Evolutionary conservation across 345 rosid genomes (phyloP), one percentile per base, ranked within the genome.

Genomic region (Iberis pinnata): DNA sequence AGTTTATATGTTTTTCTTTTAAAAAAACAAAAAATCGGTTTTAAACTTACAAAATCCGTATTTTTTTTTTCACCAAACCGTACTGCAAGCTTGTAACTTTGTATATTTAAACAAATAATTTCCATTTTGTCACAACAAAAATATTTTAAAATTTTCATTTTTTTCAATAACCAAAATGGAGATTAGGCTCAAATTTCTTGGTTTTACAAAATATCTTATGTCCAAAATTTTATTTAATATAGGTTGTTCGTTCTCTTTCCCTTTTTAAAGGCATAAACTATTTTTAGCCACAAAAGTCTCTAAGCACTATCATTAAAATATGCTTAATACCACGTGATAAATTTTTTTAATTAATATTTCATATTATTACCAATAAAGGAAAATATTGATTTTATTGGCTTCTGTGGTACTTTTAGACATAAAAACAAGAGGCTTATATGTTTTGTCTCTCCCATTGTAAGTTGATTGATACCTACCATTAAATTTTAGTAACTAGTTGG

Each of bases 361-460:
- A 7, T 58, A 24, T 14, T 26, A 33, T 58, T 59, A 39, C 61
- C 43, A 65, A 16, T 13, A 20, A n/a, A 11, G 19, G 16, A n/a
- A 10, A 26, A 26, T 14, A 17, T 39, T 9, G 12, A 15, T 47
- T 40, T 40, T 47, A 0, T 46, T 12, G 14, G 51, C 39, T 64
- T 67, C 71, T 62, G 57, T 60, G 57, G 71, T 67, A 53, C 57
- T 61, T 60, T 60, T 53, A 31, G 56, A 59, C 56, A 65, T 56
- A 56, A 48, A 55, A 29, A n/a, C n/a, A n/a, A n/a, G n/a, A 53
- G 71, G 17, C 20, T 43, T 59, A 3, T 29, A 9, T 29, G 33
- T 29, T 29, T 29, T 29, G 33, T 29, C 5, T 9, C 2, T 9
- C 33, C 7, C 2, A 9, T 29, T 24, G 15, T 47, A 53, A 60